phyloP scores from a whole-genome alignment of 2,329 filamentous ascomycete genomes.

The Cercospora zeae-maydis region DNA sequence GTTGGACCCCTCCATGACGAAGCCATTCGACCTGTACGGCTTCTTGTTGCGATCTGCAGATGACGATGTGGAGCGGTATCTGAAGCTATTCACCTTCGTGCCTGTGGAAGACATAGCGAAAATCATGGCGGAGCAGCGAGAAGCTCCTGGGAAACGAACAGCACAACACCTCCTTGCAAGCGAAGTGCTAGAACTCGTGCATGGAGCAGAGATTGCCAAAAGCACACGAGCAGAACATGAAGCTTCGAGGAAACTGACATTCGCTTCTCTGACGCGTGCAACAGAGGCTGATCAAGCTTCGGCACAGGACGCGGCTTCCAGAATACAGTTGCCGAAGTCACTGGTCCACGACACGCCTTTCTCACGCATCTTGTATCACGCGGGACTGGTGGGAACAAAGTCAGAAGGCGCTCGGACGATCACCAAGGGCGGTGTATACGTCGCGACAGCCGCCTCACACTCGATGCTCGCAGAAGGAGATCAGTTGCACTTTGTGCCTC shows the following conservation, averaged over 20 bases:
- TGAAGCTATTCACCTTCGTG: conserved; percentile 89
- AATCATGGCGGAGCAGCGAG: conserved; percentile 64
- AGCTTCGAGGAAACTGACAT: conserved; percentile 38
- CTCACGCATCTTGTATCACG: conserved; percentile 33
- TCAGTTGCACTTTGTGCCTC: conserved; percentile 58
- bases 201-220: conserved; percentile 64
- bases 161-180: conserved; percentile 81
- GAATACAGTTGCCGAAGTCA: conserved; percentile 28
- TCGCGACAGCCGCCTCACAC: conserved; percentile 28
- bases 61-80: conserved; percentile 71
- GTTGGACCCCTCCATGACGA: conserved; percentile 79
- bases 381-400: conserved; percentile 32
- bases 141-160: conserved; percentile 65
- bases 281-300: background rate
- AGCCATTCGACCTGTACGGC: conserved; percentile 78
- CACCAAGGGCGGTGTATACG: conserved; percentile 35
- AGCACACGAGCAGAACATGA: conserved; percentile 58
- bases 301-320: conserved; percentile 26
- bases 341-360: conserved; percentile 30
- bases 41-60: conserved; percentile 85
- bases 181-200: conserved; percentile 76
- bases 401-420: conserved; percentile 34
- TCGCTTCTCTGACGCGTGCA: conserved; percentile 20
- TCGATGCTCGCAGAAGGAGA: conserved; percentile 39
- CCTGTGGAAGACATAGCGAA: conserved; percentile 64